Evolutionary conservation across 2,329 filamentous ascomycete species (phyloP), one percentile per base, ranked within the genome.

Genomic region (Calycina herbarum): DNA sequence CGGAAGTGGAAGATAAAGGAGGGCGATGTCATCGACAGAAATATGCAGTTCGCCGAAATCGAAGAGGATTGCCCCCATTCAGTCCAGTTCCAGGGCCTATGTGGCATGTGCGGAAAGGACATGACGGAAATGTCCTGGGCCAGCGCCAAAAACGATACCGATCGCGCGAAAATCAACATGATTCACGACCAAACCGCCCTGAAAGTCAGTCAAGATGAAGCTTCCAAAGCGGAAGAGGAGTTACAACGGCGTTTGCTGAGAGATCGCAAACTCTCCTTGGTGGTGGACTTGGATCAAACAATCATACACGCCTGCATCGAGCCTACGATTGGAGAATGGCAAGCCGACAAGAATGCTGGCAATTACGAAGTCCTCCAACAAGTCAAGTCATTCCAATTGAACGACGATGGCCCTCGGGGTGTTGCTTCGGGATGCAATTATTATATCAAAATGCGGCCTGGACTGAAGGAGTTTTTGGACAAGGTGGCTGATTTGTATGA

Each of bases 251-350:
- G 94, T 24, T 82, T 99, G 54, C 82, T 99, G 56, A 84, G 88
- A 66, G 86, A 90, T 68, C 87, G 90, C 71, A 97, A 96, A 80
- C 85, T 99, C 57, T 96, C 92, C 57, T 84, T 99, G 57, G 95
- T 99, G 31, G 95, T 99, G 72, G 95, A 99, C 82, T 83, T 99
- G 63, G 95, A 99, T 77, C 94, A 98, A 81, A 99, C 95, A 65
- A 95, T 99, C 74, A 99, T 99, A 71, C 95, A 99, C 78, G 95
- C 95, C 31, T 97, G 93, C 68, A 96, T 98, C 74, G 95, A 99
- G 72, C 94, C 94, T 6, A 99, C 95, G 0, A 89, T 99, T 63
- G 93, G 90, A 69, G 94, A 99, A 77, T 99, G 95, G 95, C 92
- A 96, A 82, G 85, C 87, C 60, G 94, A 99, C 77, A 87, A 89